Percentiles rank a stretch among this genome's conserved stretches.
These are phyloP conservation scores for Lunularia cruciata DNA, from an alignment of 225 moss, liverwort and hornwort genomes.

Conservation along the genomic window DNA sequence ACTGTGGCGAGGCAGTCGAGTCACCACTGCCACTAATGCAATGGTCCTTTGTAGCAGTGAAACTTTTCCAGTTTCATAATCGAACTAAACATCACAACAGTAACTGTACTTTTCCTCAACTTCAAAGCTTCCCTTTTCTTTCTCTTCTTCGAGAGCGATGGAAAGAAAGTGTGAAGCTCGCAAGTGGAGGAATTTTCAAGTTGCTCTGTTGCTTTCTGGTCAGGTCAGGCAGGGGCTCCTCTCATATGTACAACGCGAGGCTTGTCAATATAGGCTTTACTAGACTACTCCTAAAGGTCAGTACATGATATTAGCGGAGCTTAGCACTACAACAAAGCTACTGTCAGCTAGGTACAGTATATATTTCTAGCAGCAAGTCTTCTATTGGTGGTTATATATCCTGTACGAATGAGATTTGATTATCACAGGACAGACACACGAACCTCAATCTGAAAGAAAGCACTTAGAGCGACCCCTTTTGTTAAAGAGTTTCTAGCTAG, in stretches of 20 bases:
- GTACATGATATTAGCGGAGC: conserved; percentile 10
- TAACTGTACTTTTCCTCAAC: conserved; percentile 15
- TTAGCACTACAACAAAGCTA: background rate
- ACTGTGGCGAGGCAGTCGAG: conserved; percentile 27
- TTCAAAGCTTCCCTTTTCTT: background rate
- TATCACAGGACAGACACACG: background rate
- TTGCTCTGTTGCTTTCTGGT: conserved; percentile 11
- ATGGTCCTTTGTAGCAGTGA: conserved; percentile 16
- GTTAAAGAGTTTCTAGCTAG: background rate
- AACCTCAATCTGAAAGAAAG: conserved; percentile 6
- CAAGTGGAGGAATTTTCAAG: background rate
- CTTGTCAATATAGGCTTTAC: background rate
- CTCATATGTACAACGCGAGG: conserved; percentile 20
- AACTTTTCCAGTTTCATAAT: conserved; percentile 7
- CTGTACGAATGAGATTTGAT: conserved; percentile 8
- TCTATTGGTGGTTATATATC: background rate
- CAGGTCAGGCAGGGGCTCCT: conserved; percentile 13
- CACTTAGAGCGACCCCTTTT: background rate
- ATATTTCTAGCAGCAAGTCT: conserved; percentile 12
- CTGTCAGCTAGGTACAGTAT: conserved; percentile 4
- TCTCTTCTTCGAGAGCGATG: background rate
- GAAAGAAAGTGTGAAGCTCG: background rate
- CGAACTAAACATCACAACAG: conserved; percentile 20
- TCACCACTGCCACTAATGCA: conserved; percentile 16
- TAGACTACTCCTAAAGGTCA: conserved; percentile 12